phyloP scores from a whole-genome alignment of 2,329 filamentous ascomycete genomes.

The Periconia sp. region DNA sequence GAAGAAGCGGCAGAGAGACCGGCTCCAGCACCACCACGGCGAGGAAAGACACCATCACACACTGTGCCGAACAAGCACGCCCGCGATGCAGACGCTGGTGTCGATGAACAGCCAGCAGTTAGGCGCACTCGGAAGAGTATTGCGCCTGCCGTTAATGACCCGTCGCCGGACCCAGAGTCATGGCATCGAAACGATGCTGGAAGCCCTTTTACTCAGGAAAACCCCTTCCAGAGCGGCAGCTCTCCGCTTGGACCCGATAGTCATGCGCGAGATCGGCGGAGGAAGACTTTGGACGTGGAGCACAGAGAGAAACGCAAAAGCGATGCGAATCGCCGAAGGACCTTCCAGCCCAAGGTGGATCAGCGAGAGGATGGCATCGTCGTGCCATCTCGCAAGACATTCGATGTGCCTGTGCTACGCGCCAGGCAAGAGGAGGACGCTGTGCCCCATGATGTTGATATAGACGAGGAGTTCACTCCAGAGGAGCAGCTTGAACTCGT shows the following conservation, averaged over 20 bases:
- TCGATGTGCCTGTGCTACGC: conserved; percentile 62
- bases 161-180: conserved; percentile 58
- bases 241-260: conserved; percentile 60
- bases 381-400: conserved; percentile 63
- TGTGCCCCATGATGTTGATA: conserved; percentile 59
- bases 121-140: too few relatives aligned
- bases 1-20: conserved; percentile 33
- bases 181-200: conserved; percentile 53
- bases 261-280: conserved; percentile 53
- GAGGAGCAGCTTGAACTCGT: conserved; percentile 81
- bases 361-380: conserved; percentile 60
- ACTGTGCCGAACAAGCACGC: conserved; percentile 48
- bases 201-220: conserved; percentile 83
- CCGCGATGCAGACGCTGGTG: conserved; percentile 44
- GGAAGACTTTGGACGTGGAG: conserved; percentile 57
- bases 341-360: conserved; percentile 48
- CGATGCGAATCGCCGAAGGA: conserved; percentile 50
- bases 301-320: conserved; percentile 51
- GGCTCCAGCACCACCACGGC: conserved; percentile 45
- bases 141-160: conserved; percentile 51
- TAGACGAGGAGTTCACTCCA: conserved; percentile 91
- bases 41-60: too few relatives aligned
- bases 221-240: conserved; percentile 89
- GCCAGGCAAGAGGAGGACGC: conserved; percentile 48
- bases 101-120: conserved; percentile 13